Base-by-base conservation (phyloP, 345 rosid species). In the Corchorus capsularis region DNA sequence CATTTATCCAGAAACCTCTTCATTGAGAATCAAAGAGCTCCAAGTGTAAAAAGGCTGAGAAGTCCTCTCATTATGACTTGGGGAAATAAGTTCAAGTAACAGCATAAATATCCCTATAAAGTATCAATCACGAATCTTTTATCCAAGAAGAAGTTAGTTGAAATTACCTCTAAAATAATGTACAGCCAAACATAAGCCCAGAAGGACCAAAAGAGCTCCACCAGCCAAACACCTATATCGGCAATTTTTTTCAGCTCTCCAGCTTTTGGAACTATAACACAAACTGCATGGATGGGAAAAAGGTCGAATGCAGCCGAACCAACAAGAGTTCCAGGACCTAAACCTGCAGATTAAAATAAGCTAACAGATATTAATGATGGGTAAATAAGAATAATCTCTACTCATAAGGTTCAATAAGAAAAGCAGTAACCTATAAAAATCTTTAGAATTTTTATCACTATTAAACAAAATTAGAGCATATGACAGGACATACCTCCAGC, bases 301-400 rank as follows among this genome's bases (percentile, higher is more conserved):
- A 95, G 96, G 83, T 95, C 99, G 75, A 95, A 95, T 49, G 99
- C 99, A 75, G 99, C 99, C 9, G 99, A 95, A 75, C 99, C 99
- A 79, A 93, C 96, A 71, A 95, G 99, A 12, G 99, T 95, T 86
- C 91, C 99, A 66, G 99, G 99, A 76, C 99, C 98, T 85, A 95
- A 82, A 79, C 98, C 97, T 93, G 74, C 22, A 67, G 39, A 34
- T 37, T 62, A 27, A 45, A 74, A 34, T 49, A 27, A 15, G 49
- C 59, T 16, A 59, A 57, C 34, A 66, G 37, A 20, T 50, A 69
- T 75, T 35, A 77, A 74, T 17, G 62, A 73, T 34, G 46, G 59
- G 45, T 34, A 73, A 53, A 71, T 8, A 8, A 52, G 60, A 68
- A 41, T 59, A 5, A 45, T 5, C 35, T 11, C 22, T 45, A 45